These are phyloP conservation scores for Epichloe scottii DNA, from an alignment of 2,329 filamentous ascomycete genomes.

Conservation along the genomic window DNA sequence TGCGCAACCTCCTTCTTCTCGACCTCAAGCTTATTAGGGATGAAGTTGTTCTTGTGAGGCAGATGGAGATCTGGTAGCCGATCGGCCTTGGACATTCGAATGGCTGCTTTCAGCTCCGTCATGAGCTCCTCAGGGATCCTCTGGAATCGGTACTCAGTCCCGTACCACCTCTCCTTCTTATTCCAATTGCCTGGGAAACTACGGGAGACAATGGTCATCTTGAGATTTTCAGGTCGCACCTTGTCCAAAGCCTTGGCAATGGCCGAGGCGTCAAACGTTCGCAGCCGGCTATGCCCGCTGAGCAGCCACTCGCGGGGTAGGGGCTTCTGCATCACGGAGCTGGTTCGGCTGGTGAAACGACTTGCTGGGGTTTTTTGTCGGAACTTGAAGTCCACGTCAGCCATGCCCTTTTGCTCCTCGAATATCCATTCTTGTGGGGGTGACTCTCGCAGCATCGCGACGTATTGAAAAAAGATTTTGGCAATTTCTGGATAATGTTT, in stretches of 20 bases:
- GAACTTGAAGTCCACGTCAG: constrained; percentile 90
- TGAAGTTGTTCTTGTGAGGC: constrained; percentile 89
- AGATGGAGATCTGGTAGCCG: constrained; percentile 65
- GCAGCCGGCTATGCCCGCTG: constrained; percentile 63
- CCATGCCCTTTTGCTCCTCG: constrained; percentile 78
- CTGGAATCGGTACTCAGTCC: constrained; percentile 81
- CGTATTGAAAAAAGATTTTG: constrained; percentile 81
- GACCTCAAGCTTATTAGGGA: constrained; percentile 84
- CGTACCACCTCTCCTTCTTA: constrained; percentile 91
- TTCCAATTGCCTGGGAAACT: constrained; percentile 77
- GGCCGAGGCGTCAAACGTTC: constrained; percentile 65
- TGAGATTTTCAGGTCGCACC: constrained; percentile 79
- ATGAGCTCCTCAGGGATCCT: constrained; percentile 68
- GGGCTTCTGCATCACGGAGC: constrained; percentile 82
- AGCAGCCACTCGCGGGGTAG: constrained; percentile 78
- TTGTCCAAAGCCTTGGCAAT: constrained; percentile 64
- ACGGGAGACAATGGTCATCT: constrained; percentile 70
- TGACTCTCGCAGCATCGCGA: constrained; percentile 69
- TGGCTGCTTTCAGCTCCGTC: constrained; percentile 53
- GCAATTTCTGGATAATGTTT: constrained; percentile 71
- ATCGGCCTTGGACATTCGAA: constrained; percentile 40
- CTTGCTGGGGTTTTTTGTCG: constrained; percentile 85
- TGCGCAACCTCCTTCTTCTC: constrained; percentile 84
- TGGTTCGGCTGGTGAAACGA: constrained; percentile 75
- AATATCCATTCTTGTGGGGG: constrained; percentile 88